Evolutionary conservation across 805 yeast genomes (phyloP), one percentile per base, ranked within the genome.

Genomic region (Nakazawaea sp.): DNA sequence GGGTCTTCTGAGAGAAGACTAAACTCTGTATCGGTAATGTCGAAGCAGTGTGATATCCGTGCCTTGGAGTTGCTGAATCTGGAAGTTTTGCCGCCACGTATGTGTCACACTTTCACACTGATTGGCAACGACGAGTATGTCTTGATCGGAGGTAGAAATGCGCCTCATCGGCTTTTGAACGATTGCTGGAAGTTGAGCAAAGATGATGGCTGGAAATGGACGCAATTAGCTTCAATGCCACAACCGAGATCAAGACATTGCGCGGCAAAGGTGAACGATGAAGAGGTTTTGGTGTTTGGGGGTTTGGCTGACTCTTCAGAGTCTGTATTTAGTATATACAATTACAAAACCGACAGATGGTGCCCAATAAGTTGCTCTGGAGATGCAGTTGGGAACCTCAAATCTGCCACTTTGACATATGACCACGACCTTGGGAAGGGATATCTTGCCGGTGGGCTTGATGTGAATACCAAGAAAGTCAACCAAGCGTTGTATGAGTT

Each of bases 91-190:
- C n/a, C 37, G 11, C 16, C 37, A 18, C 62, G 89, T 40, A 70
- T 77, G 74, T 68, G 81, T 42, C 89, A 82, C 47, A 61, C 78
- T 0, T 45, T 75, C 24, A 65, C 72, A 0, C 37, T 49, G 0
- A 27, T 71, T 1, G 46, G 41, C 2, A 45, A 51, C 11, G 50
- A 52, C 1, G 50, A 47, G 0, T 30, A 60, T 0, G 38, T 79
- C 1, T 43, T 81, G 3, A 56, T 74, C 24, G 94, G 92, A 3
- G 95, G 95, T 3, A 66, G 94, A 43, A 56, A 68, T 2, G 66
- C 75, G 1, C 94, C 95, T 0, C 67, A 70, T 2, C 51, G 54
- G 8, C 57, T 63, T 0, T 51, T 72, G 18, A 21, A 47, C 4
- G 80, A 74, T 33, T 50, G 60, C 21, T 75, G 77, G 75, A 35